Conservation (phyloP, 192 early-diverging fungal genomes). For the Coemansia sp. region DNA sequence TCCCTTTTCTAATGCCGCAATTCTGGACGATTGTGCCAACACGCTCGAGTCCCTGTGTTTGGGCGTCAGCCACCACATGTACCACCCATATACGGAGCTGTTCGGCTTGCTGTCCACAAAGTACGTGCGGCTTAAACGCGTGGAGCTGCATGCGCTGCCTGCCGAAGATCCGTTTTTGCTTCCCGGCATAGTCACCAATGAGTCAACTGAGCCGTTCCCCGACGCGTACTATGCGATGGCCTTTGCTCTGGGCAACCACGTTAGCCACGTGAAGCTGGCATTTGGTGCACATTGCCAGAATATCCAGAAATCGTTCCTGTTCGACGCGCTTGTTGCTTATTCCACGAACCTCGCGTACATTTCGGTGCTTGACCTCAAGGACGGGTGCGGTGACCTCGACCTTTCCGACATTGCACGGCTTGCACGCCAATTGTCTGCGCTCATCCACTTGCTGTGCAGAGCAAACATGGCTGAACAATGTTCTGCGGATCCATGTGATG, state of each 20-base stretch:
- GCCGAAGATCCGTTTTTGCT: neutral
- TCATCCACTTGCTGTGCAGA: neutral
- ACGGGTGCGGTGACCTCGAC: neutral
- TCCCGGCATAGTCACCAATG: neutral
- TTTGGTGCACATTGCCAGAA: neutral
- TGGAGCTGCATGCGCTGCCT: neutral
- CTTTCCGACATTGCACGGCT: neutral
- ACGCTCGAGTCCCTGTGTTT: constrained; percentile 2
- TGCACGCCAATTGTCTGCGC: neutral
- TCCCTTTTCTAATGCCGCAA: constrained; percentile 16
- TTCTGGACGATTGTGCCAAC: neutral
- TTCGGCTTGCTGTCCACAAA: neutral
- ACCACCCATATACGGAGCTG: neutral
- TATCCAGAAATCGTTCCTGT: neutral
- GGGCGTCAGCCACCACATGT: constrained; percentile 11
- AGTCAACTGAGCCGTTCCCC: neutral
- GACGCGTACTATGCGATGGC: neutral
- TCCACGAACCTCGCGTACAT: neutral
- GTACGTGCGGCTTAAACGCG: neutral
- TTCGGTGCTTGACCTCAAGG: neutral
- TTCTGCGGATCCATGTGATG: too few relatives aligned
- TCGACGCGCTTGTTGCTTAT: neutral
- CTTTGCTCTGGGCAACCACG: neutral
- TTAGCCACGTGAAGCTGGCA: neutral
- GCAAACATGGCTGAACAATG: neutral